A percentile compares a stretch with the other conserved stretches of the same genome.
These are phyloP conservation scores for Umbelopsis sp. DNA, from an alignment of 371 early-diverging fungal species.

Conservation along the genomic window DNA sequence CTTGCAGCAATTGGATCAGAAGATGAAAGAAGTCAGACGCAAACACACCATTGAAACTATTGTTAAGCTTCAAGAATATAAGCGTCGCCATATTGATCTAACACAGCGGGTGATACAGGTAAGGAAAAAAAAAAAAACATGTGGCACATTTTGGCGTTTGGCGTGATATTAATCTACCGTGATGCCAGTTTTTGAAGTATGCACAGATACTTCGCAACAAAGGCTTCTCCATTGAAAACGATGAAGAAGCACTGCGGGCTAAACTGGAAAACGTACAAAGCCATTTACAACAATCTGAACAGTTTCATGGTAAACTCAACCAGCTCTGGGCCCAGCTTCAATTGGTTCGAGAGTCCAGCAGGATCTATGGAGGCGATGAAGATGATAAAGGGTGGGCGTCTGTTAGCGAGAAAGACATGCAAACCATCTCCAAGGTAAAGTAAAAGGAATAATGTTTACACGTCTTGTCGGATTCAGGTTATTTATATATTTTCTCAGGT, in stretches of 20 bases:
- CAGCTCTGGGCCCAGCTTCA: constrained; percentile 84
- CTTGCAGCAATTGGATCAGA: constrained; percentile 55
- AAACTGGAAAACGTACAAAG: constrained; percentile 74
- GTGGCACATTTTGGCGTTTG: background rate
- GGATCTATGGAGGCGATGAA: constrained; percentile 48
- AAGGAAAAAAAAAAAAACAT: constrained; percentile 17
- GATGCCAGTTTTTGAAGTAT: constrained; percentile 72
- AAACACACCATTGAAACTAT: constrained; percentile 65
- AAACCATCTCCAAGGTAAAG: constrained; percentile 52
- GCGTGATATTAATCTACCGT: background rate
- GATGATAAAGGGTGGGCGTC: constrained; percentile 43
- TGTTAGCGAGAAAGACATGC: constrained; percentile 47
- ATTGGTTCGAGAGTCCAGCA: constrained; percentile 71
- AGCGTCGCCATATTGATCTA: constrained; percentile 73
- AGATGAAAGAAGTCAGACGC: constrained; percentile 68
- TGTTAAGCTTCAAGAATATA: constrained; percentile 69
- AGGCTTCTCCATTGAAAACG: constrained; percentile 78
- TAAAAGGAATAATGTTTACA: background rate
- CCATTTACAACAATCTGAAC: constrained; percentile 75
- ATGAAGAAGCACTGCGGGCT: constrained; percentile 80
- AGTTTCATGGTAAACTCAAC: constrained; percentile 79
- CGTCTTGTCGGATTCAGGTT: no score
- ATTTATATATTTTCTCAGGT: constrained; percentile 34
- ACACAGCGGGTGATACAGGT: constrained; percentile 77
- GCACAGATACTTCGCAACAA: constrained; percentile 81